A percentile compares a stretch with the other conserved stretches of the same genome.
phyloP scores from a whole-genome alignment of 306 rosid genomes.

The Glycine latifolia region DNA sequence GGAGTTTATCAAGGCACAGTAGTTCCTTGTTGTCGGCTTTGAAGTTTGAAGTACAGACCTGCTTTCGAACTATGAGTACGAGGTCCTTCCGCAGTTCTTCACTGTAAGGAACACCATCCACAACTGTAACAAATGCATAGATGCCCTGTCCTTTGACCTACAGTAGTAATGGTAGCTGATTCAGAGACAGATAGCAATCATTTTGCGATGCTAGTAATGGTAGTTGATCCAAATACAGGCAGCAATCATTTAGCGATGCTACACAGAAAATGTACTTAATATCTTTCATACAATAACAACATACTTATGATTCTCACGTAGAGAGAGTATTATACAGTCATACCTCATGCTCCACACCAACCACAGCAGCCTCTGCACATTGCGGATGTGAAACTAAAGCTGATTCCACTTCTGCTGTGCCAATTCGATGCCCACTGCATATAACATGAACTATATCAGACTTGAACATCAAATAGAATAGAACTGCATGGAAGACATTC shows the following conservation, averaged over 20 bases:
- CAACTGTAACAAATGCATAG: slow-evolving; percentile 91
- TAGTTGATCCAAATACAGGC: slow-evolving; percentile 41
- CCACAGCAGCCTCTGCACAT: slow-evolving; percentile 99
- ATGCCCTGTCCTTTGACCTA: slow-evolving; percentile 98
- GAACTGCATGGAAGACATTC: slow-evolving; percentile 20
- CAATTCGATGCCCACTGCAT: slow-evolving; percentile 98
- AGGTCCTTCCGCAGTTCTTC: slow-evolving; percentile 88
- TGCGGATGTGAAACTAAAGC: slow-evolving; percentile 91
- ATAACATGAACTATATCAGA: slow-evolving; percentile 27
- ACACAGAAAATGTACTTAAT: slow-evolving; percentile 29
- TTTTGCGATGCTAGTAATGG: slow-evolving; percentile 32
- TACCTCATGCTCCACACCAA: slow-evolving; percentile 97
- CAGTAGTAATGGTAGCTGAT: slow-evolving; percentile 41
- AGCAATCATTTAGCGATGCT: slow-evolving; percentile 29
- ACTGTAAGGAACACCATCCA: slow-evolving; percentile 89
- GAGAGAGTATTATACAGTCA: slow-evolving; percentile 35
- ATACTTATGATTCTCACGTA: slow-evolving; percentile 5
- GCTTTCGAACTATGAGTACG: slow-evolving; percentile 76
- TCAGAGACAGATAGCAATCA: slow-evolving; percentile 42
- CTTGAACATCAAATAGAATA: slow-evolving; percentile 24
- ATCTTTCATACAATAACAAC: neutral
- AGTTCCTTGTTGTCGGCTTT: slow-evolving; percentile 11
- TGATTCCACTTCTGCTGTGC: slow-evolving; percentile 99
- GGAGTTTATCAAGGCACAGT: slow-evolving; percentile 3
- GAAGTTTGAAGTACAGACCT: slow-evolving; percentile 61